Conservation (phyloP, 257 asterid genomes). For the Petrea volubilis region DNA sequence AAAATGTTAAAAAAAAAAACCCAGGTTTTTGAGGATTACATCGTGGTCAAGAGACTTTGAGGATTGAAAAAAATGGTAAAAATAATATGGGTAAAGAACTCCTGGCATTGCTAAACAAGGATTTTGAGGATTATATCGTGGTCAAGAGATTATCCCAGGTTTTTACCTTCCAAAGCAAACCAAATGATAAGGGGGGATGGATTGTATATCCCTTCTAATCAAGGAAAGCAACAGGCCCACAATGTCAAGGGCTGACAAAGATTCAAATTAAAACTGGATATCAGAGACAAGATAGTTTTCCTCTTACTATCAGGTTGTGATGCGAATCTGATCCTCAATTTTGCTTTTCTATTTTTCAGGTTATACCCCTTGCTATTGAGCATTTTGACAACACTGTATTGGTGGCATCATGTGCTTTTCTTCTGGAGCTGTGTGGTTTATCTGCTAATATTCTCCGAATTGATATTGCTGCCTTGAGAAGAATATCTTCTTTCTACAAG, state of each 20-base stretch:
- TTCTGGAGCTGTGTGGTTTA: slow-evolving; percentile 87
- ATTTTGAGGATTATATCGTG: slow-evolving; percentile 10
- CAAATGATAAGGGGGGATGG: background rate
- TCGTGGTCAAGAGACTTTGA: no score
- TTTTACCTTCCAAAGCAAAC: slow-evolving; percentile 1
- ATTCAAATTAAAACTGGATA: slow-evolving; percentile 19
- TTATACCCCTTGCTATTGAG: slow-evolving; percentile 85
- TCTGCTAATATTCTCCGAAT: slow-evolving; percentile 70
- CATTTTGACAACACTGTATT: slow-evolving; percentile 83
- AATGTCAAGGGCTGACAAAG: slow-evolving; percentile 6
- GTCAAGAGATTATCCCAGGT: background rate
- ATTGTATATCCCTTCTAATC: background rate
- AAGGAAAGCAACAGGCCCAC: background rate
- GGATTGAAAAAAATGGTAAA: no score
- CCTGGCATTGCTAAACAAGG: slow-evolving; percentile 12
- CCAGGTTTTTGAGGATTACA: no score
- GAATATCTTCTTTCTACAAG: slow-evolving; percentile 85
- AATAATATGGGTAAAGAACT: no score
- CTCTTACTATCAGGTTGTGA: slow-evolving; percentile 9
- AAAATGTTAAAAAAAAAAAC: no score
- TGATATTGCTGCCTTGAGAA: slow-evolving; percentile 89
- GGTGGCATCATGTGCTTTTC: slow-evolving; percentile 94
- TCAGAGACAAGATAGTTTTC: background rate
- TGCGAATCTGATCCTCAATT: slow-evolving; percentile 17
- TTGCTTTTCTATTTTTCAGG: slow-evolving; percentile 51